Base-by-base conservation (phyloP, 2,329 filamentous ascomycete genomes). In the Seiridium cupressi region DNA sequence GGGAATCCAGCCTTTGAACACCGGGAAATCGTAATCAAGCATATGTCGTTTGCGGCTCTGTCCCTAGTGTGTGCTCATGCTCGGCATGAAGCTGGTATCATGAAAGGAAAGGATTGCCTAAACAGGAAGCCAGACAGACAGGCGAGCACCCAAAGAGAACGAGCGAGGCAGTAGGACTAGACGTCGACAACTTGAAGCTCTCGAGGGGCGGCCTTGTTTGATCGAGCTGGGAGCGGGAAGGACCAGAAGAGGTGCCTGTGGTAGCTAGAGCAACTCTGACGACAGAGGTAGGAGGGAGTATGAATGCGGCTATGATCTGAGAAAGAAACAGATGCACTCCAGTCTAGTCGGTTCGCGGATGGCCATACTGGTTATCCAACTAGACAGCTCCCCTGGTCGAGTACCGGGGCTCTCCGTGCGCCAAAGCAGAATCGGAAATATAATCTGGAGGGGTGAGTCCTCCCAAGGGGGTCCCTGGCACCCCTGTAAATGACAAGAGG, bases 361-460 rank as follows among this genome's bases (percentile, higher is more conserved):
- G 67, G 63, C 64, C 42, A 60, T 62, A 51, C 63, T 63, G 62
- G 63, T 63, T 65, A 66, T 66, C 59, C 63, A 66, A 60, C 64
- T 69, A 61, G 55, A 59, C 63, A 67, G 60, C 63, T 61, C 61
- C 64, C 64, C 65, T 64, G 63, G 64, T 64, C 60, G 60, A 60
- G 55, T 59, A 64, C 74, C 74, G 76, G 78, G 76, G 74, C 74
- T 77, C 74, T 76, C 75, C 73, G 74, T 73, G 71, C 74, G 72
- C 75, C 76, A 76, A 76, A 77, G 70, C 76, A 77, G 71, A 76
- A 75, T 79, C 77, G 78, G 78, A 76, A 79, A 77, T 79, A 80
- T 79, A 75, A 76, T 77, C 72, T 79, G 70, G 75, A 75, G 74
- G 72, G 69, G 68, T 64, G 66, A 71, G 71, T 72, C 70, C 71